phyloP scores from a whole-genome alignment of 2,329 filamentous ascomycete genomes.

The Lasiodiplodia sp. region DNA sequence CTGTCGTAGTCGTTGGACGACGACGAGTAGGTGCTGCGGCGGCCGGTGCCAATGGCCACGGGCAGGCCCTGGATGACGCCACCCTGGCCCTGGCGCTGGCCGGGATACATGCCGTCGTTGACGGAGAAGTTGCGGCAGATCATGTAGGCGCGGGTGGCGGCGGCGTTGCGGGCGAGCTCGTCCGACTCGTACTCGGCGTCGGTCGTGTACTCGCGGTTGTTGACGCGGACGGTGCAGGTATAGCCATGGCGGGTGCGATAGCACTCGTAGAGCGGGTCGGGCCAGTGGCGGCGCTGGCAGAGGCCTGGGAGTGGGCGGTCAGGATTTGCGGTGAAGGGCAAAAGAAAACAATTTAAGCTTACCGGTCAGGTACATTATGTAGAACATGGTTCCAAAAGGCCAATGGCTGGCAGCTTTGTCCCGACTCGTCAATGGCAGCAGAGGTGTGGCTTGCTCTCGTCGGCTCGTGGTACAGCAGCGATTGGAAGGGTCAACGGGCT shows the following conservation, averaged over 20 bases:
- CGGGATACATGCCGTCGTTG: constrained; percentile 86
- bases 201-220: constrained; percentile 95
- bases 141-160: constrained; percentile 95
- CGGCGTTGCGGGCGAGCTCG: constrained; percentile 85
- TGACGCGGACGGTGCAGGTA: constrained; percentile 90
- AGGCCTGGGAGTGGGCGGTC: constrained; percentile 67
- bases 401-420: constrained; percentile 17
- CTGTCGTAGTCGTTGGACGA: constrained; percentile 57
- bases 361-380: constrained; percentile 55
- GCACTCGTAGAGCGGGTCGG: constrained; percentile 86
- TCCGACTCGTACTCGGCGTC: constrained; percentile 85
- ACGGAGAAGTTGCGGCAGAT: constrained; percentile 97
- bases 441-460: constrained; percentile 14
- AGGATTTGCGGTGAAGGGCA: constrained; percentile 28
- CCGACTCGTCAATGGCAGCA: constrained; percentile 26
- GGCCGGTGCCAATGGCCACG: constrained; percentile 68
- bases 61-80: constrained; percentile 66
- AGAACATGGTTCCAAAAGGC: constrained; percentile 45
- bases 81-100: constrained; percentile 62
- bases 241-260: constrained; percentile 78
- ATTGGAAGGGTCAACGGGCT: constrained; percentile 36
- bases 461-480: constrained; percentile 21
- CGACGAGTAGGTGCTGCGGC: constrained; percentile 55
- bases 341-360: constrained; percentile 36
- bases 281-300: constrained; percentile 93